These are phyloP conservation scores for Penicillium sp. DNA, from an alignment of 2,329 filamentous ascomycete species.

Conservation along the genomic window DNA sequence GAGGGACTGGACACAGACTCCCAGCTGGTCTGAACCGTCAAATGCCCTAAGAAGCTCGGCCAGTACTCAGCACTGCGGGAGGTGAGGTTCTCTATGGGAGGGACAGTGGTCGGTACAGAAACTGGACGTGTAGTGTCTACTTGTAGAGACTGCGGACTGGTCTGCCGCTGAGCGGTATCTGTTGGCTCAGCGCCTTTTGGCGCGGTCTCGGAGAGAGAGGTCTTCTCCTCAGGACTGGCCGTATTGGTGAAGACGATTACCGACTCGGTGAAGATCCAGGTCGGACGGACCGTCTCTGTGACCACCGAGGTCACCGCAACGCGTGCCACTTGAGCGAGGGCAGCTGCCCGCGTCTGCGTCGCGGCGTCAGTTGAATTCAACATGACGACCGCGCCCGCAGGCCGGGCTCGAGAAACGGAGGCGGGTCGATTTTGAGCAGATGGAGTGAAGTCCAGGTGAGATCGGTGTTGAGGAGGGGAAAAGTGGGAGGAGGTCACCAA, in stretches of 20 bases:
- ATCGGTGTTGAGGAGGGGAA: not conserved
- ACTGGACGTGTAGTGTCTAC: not conserved
- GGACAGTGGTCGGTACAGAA: not conserved
- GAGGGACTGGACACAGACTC: not conserved
- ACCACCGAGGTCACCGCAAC: slow-evolving; percentile 11
- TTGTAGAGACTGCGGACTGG: not conserved
- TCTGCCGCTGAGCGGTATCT: not conserved
- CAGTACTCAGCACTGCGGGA: not conserved
- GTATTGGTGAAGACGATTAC: not conserved
- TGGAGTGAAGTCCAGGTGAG: not conserved
- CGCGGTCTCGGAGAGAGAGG: not conserved
- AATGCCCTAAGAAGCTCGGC: not conserved
- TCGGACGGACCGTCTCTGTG: slow-evolving; percentile 13
- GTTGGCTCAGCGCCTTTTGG: not conserved
- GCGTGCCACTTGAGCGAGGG: not conserved
- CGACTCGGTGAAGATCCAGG: slow-evolving; percentile 3
- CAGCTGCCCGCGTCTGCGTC: slow-evolving; percentile 2
- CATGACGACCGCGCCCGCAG: slow-evolving; percentile 24
- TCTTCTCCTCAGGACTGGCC: not conserved
- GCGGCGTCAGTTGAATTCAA: slow-evolving; percentile 25
- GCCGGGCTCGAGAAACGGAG: slow-evolving; percentile 6
- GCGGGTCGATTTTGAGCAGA: not conserved
- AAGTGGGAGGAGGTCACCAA: not conserved
- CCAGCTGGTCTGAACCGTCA: not conserved
- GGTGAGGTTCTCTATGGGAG: not conserved